Conservation (phyloP, 352 stramenopile species). For the Phytophthora sp. region DNA sequence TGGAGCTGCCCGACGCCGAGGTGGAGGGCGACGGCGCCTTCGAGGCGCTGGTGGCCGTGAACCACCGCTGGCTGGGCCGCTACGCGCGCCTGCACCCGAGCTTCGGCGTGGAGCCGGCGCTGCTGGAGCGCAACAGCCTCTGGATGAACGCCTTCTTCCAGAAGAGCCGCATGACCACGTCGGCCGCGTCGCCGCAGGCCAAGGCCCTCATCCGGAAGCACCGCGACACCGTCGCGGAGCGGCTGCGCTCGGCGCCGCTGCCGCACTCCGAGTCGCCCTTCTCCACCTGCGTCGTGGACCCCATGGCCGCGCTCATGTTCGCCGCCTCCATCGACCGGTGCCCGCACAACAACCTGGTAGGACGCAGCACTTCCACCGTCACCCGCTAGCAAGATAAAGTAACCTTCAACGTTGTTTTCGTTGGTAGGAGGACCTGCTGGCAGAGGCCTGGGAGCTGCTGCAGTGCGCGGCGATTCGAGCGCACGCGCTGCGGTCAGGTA, state of each 20-base stretch:
- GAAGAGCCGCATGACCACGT: conserved; percentile 75
- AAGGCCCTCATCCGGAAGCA: conserved; percentile 62
- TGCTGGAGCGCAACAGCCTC: conserved; percentile 73
- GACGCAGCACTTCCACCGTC: background rate
- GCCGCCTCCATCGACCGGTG: conserved; percentile 64
- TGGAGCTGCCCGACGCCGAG: conserved; percentile 44
- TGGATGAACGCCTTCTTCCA: conserved; percentile 88
- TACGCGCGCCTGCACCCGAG: conserved; percentile 64
- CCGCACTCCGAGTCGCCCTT: conserved; percentile 54
- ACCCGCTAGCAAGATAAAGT: too few species aligned
- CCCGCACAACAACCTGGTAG: conserved; percentile 63
- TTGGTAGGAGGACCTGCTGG: conserved; percentile 59
- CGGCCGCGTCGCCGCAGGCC: conserved; percentile 61
- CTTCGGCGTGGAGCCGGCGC: conserved; percentile 56
- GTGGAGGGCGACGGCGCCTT: conserved; percentile 42
- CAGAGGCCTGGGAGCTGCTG: conserved; percentile 60
- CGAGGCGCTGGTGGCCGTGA: conserved; percentile 57
- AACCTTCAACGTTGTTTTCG: background rate
- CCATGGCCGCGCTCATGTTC: conserved; percentile 70
- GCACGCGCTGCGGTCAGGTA: conserved; percentile 60
- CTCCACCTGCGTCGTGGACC: conserved; percentile 59
- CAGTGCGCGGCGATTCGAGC: conserved; percentile 47
- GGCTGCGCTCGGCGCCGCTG: conserved; percentile 38
- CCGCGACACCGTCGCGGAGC: conserved; percentile 45
- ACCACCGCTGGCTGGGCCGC: conserved; percentile 69